Percentiles rank a stretch among this genome's conserved stretches.
Evolutionary conservation across 371 early-diverging fungal genomes (phyloP).

Genomic region (Haplosporangium sp.): DNA sequence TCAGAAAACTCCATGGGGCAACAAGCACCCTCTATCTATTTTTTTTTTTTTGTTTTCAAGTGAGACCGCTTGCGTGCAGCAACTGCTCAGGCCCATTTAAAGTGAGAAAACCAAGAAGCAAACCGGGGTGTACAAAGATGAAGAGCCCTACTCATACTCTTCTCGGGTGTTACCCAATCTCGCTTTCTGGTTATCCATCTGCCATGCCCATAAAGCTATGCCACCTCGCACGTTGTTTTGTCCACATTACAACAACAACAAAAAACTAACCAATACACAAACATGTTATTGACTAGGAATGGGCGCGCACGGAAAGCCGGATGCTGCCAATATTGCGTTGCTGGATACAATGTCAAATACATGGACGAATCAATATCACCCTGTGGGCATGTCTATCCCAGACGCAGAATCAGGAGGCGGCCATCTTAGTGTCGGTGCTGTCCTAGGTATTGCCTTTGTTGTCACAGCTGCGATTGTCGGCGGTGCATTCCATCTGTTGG

Average conservation of each 20-base stretch:
- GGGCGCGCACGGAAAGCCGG: conserved; percentile 12
- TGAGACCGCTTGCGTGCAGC: too few relatives aligned
- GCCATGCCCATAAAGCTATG: too few relatives aligned
- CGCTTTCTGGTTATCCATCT: too few relatives aligned
- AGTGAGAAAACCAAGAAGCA: too few relatives aligned
- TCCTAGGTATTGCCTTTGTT: conserved; percentile 43
- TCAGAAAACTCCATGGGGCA: neutral
- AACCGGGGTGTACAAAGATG: too few relatives aligned
- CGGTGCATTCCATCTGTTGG: conserved; percentile 31
- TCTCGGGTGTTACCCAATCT: too few relatives aligned
- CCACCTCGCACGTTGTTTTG: too few relatives aligned
- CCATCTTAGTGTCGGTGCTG: conserved; percentile 28
- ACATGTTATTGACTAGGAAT: conserved; percentile 13
- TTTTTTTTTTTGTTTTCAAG: too few relatives aligned
- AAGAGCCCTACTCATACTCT: too few relatives aligned
- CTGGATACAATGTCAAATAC: conserved; percentile 39
- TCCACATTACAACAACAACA: neutral
- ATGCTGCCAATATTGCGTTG: conserved; percentile 19
- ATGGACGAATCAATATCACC: conserved; percentile 30
- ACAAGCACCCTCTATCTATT: neutral
- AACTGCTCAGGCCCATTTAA: too few relatives aligned
- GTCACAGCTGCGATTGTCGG: conserved; percentile 33
- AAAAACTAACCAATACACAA: neutral
- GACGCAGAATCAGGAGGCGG: neutral
- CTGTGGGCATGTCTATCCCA: conserved; percentile 8